These are phyloP conservation scores for Scenedesmus sp. DNA, from an alignment of 163 green algal genomes.

Conservation along the genomic window DNA sequence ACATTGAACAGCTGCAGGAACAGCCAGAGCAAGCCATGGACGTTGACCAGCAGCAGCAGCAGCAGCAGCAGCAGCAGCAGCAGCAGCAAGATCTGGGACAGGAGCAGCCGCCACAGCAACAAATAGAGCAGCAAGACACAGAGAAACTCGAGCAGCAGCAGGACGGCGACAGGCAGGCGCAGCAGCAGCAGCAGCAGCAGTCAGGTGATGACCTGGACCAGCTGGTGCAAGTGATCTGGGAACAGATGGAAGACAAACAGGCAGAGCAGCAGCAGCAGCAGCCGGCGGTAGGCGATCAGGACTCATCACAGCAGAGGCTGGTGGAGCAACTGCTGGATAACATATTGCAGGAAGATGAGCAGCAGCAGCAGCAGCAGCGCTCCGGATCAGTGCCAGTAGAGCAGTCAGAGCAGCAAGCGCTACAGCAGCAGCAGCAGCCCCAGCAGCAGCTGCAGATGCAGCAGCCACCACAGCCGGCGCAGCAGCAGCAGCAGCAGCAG, in stretches of 20 bases:
- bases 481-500: constrained; percentile 47
- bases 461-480: neutral
- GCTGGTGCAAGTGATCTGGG: neutral
- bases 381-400: neutral
- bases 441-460: constrained; percentile 4
- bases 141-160: neutral
- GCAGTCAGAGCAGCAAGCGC: neutral
- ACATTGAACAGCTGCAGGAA: neutral
- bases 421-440: neutral
- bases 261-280: constrained; percentile 39
- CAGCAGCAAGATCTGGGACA: neutral
- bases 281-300: neutral
- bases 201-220: neutral
- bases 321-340: constrained; percentile 10
- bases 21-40: neutral
- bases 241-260: neutral
- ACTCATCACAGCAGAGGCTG: neutral
- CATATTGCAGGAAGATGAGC: neutral
- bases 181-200: constrained; percentile 35
- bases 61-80: constrained; percentile 26
- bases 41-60: neutral
- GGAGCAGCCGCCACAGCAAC: neutral
- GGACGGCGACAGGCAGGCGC: neutral
- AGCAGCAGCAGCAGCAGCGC: constrained; percentile 2
- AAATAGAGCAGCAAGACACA: neutral